These are phyloP conservation scores for Carallia pectinifolia DNA, from an alignment of 345 rosid genomes.

Conservation along the genomic window DNA sequence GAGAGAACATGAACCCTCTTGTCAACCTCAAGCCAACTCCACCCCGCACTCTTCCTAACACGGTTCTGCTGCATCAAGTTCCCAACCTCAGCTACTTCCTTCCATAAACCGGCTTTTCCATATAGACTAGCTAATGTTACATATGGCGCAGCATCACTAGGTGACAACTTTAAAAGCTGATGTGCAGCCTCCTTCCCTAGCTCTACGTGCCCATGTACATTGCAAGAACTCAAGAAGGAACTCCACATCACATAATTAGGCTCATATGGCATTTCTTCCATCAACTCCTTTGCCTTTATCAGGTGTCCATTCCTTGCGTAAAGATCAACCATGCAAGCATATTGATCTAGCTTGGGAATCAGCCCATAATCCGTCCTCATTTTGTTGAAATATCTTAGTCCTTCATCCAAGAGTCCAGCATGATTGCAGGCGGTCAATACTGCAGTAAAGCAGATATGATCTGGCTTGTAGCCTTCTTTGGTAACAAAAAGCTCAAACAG, in stretches of 20 bases:
- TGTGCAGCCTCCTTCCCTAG: conserved; percentile 25
- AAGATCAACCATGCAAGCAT: conserved; percentile 29
- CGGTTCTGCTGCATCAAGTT: conserved; percentile 24
- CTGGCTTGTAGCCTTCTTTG: conserved; percentile 13
- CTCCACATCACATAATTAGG: conserved; percentile 22
- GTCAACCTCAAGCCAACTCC: conserved; percentile 28
- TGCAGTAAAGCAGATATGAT: conserved; percentile 22
- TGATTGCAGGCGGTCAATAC: conserved; percentile 28
- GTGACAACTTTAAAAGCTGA: conserved; percentile 20
- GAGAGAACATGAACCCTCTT: conserved; percentile 16
- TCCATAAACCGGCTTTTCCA: conserved; percentile 19
- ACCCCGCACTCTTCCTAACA: conserved; percentile 24
- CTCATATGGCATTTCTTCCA: conserved; percentile 23
- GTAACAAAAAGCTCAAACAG: conserved; percentile 17
- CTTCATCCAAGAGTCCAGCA: conserved; percentile 23
- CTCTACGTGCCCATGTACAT: conserved; percentile 21
- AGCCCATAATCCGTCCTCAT: conserved; percentile 23
- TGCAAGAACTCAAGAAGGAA: conserved; percentile 28
- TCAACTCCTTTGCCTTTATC: conserved; percentile 23
- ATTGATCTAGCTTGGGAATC: conserved; percentile 20
- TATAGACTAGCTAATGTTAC: conserved; percentile 23
- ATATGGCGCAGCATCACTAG: conserved; percentile 14
- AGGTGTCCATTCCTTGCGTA: conserved; percentile 26
- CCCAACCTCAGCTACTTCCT: conserved; percentile 19
- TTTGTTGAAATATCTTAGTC: conserved; percentile 16